These are phyloP conservation scores for Xerocomus cyaneibrunnescens DNA, from an alignment of 1,284 basidiomycete species.

Conservation along the genomic window DNA sequence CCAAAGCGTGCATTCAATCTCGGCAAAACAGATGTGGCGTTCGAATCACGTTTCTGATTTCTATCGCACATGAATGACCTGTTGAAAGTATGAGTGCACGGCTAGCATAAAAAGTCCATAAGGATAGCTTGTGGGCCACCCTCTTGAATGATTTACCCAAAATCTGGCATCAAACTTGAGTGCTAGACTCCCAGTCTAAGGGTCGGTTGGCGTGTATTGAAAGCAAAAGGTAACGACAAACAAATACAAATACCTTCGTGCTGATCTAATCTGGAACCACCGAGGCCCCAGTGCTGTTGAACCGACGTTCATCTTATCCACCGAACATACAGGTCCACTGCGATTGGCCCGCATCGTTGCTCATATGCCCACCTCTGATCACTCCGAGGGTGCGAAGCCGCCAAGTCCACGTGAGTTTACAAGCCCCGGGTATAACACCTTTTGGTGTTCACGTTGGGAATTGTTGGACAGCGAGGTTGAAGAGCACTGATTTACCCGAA, in stretches of 20 bases:
- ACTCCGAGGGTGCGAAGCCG: conserved; percentile 5
- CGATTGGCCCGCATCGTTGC: neutral
- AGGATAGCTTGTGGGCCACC: too few species aligned
- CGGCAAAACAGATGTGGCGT: too few species aligned
- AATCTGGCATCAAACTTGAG: too few species aligned
- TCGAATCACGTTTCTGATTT: too few species aligned
- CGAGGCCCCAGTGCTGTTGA: neutral
- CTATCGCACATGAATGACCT: too few species aligned
- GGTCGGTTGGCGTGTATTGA: too few species aligned
- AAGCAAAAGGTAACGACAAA: conserved; percentile 2
- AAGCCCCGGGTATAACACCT: neutral
- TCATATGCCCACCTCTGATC: conserved; percentile 18
- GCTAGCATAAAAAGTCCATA: too few species aligned
- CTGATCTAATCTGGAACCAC: neutral
- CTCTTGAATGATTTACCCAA: too few species aligned
- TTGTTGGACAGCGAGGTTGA: conserved; percentile 24
- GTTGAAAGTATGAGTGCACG: too few species aligned
- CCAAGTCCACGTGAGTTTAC: conserved; percentile 30
- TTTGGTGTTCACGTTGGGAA: neutral
- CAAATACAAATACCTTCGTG: conserved; percentile 1
- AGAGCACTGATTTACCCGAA: conserved; percentile 27
- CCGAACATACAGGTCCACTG: neutral
- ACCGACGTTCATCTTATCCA: neutral
- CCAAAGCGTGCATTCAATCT: too few species aligned
- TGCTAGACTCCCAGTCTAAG: too few species aligned